phyloP scores from a whole-genome alignment of 768 basidiomycete species.

The Clitopilus hobsonii region DNA sequence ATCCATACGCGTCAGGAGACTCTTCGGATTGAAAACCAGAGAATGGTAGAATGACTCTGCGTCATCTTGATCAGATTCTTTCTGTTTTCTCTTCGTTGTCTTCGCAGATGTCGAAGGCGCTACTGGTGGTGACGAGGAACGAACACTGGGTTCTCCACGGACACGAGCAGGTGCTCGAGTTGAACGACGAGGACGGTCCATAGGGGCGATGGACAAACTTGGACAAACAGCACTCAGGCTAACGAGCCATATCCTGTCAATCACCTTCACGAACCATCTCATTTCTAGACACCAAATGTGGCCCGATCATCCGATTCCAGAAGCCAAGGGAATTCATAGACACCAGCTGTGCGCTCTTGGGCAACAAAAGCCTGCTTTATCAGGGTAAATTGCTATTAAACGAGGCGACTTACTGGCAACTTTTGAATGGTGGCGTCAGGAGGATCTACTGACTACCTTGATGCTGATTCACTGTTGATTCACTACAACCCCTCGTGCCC shows the following conservation, averaged over 20 bases:
- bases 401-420: no score
- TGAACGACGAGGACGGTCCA: constrained; percentile 16
- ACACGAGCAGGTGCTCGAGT: constrained; percentile 9
- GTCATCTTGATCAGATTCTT: constrained; percentile 25
- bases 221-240: not conserved
- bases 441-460: no score
- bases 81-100: constrained; percentile 21
- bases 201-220: not conserved
- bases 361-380: no score
- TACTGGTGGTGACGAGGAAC: constrained; percentile 4
- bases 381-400: no score
- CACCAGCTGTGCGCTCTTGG: no score
- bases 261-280: not conserved
- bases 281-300: no score
- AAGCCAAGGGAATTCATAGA: no score
- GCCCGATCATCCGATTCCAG: no score
- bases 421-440: no score
- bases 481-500: not conserved
- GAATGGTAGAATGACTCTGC: constrained; percentile 23
- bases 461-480: no score
- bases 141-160: not conserved
- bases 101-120: constrained; percentile 2
- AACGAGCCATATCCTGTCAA: not conserved
- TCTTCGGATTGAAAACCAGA: constrained; percentile 43
- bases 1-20: constrained; percentile 42